These are phyloP conservation scores for Barnettozyma wickerhamii DNA, from an alignment of 805 yeast species.

Conservation along the genomic window DNA sequence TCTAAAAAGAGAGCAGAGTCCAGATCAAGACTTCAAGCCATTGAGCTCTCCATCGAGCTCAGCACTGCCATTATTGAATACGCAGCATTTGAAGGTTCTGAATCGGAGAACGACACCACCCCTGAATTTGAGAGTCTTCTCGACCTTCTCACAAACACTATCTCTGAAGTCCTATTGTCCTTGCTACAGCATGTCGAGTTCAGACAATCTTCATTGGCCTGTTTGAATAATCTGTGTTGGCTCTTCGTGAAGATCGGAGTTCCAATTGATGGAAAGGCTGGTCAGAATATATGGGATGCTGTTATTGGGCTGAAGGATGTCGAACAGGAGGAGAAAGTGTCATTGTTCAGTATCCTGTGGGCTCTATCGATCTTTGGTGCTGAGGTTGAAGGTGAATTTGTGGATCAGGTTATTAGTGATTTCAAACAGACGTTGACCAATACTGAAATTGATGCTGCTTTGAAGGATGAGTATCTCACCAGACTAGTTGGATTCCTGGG, in stretches of 20 bases:
- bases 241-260: constrained; percentile 27
- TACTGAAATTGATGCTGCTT: constrained; percentile 20
- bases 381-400: constrained; percentile 27
- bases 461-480: constrained; percentile 35
- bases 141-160: constrained; percentile 16
- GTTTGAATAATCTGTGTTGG: constrained; percentile 73
- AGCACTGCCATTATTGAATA: constrained; percentile 70
- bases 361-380: constrained; percentile 33
- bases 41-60: constrained; percentile 72
- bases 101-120: background rate
- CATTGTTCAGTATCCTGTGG: constrained; percentile 41
- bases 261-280: constrained; percentile 8
- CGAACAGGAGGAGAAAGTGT: constrained; percentile 29
- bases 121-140: constrained; percentile 16
- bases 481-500: constrained; percentile 51
- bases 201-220: constrained; percentile 51
- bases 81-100: constrained; percentile 28
- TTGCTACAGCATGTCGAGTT: constrained; percentile 41
- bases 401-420: constrained; percentile 20
- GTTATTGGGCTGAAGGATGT: constrained; percentile 17
- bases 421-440: constrained; percentile 14
- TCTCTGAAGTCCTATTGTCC: constrained; percentile 36
- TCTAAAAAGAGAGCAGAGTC: constrained; percentile 41
- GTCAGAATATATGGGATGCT: constrained; percentile 11
- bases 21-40: constrained; percentile 50